Percentiles rank a stretch among this genome's conserved stretches.
These are phyloP conservation scores for Sicyos edulis DNA, from an alignment of 306 rosid genomes.

Conservation along the genomic window DNA sequence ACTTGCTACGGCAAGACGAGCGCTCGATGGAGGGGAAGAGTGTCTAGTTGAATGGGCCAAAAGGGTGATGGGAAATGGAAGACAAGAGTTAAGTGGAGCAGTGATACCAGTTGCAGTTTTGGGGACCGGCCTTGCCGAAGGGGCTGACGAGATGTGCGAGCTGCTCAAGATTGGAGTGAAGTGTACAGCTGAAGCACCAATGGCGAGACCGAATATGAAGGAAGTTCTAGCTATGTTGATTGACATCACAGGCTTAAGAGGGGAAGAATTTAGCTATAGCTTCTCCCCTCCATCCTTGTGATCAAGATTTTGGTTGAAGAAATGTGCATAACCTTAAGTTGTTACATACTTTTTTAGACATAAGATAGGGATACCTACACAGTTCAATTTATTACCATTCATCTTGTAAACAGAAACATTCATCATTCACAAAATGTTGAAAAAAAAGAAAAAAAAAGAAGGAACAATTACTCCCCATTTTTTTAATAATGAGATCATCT, in stretches of 20 bases:
- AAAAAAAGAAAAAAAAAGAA: not conserved
- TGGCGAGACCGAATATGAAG: constrained; percentile 81
- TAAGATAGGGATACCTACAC: constrained; percentile 17
- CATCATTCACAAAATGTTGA: constrained; percentile 27
- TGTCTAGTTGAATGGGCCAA: constrained; percentile 80
- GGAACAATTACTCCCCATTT: not conserved
- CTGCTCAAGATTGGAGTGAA: constrained; percentile 62
- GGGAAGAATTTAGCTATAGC: constrained; percentile 31
- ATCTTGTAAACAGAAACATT: constrained; percentile 40
- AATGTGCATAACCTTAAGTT: constrained; percentile 17
- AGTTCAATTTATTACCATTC: constrained; percentile 27
- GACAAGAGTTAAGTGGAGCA: constrained; percentile 30
- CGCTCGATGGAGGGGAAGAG: constrained; percentile 94
- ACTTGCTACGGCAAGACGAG: constrained; percentile 72
- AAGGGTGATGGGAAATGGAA: constrained; percentile 56
- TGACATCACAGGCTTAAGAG: constrained; percentile 30
- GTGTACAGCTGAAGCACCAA: constrained; percentile 69
- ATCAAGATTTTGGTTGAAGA: constrained; percentile 24
- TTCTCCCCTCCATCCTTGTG: constrained; percentile 28
- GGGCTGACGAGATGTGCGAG: constrained; percentile 72
- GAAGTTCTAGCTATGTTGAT: constrained; percentile 73
- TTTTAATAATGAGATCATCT: not conserved
- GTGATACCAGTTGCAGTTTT: constrained; percentile 44
- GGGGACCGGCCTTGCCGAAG: constrained; percentile 64
- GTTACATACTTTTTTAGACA: constrained; percentile 18